Base-by-base conservation (phyloP, 441 rosid genomes). In the Daphne laureola region DNA sequence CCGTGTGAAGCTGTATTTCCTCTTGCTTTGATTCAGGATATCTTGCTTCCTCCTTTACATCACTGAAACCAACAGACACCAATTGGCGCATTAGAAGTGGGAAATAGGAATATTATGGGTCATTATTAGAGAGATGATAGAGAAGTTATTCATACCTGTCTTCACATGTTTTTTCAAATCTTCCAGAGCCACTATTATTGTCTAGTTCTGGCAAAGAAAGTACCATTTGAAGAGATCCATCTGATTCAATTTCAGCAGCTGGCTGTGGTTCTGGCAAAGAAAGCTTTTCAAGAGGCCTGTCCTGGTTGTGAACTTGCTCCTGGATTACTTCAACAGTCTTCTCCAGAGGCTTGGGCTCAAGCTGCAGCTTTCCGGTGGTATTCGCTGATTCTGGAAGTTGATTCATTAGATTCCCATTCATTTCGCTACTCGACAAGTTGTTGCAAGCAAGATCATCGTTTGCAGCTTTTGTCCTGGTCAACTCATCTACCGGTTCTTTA, bases 1-100 rank as follows among this genome's bases (percentile, higher is more conserved):
- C 97, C 11, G 77, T 72, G 61, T 79, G 79, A 49, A 79, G 69
- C 48, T 77, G 74, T 62, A 65, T 84, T 46, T 74, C 84, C 12
- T 73, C 84, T 64, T 48, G 70, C 62, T 72, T 65, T 55, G 59
- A 47, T 48, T 73, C 79, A 48, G 53, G 21, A 25, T 43, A 21
- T 14, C 73, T 70, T 50, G 53, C 49, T 69, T 69, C 78, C 59
- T 76, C 72, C 64, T 57, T 72, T 13, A 54, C 57, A 56, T 40
- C 56, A 59, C 97, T 89, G 83, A 68, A 67, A 66, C 51, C 42
- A 61, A 48, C 52, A 61, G 17, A 49, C 15, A 64, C 53, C 58
- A 73, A 23, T 42, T 53, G 25, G 55, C 71, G n/a, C 64, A 55
- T 62, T 53, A 53, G 55, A 21, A 52, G 57, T 46, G 26, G 51